Conservation (phyloP, 1,284 basidiomycete species). For the Athelia psychrophila region DNA sequence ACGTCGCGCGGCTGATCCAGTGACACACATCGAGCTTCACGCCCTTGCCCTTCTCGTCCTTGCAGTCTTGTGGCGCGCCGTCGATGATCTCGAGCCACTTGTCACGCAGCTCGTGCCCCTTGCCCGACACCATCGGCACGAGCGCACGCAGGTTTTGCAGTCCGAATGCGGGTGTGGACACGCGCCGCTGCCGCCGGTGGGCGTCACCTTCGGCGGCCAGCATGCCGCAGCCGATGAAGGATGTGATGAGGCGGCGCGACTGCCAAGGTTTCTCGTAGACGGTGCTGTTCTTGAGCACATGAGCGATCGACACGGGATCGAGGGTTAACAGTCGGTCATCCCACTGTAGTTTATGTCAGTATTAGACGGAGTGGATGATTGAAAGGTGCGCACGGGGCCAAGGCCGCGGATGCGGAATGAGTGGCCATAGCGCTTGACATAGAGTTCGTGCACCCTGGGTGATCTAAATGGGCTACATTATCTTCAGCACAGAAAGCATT, state of each 20-base stretch:
- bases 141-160: slow-evolving; percentile 68
- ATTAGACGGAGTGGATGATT: slow-evolving; percentile 1
- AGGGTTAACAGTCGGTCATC: slow-evolving; percentile 74
- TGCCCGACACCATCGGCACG: slow-evolving; percentile 66
- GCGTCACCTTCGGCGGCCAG: slow-evolving; percentile 71
- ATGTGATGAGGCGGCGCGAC: slow-evolving; percentile 67
- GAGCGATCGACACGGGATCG: slow-evolving; percentile 66
- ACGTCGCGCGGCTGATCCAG: slow-evolving; percentile 75
- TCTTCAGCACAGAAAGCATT: slow-evolving; percentile 1
- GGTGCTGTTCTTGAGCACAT: slow-evolving; percentile 66
- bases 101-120: slow-evolving; percentile 60
- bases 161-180: slow-evolving; percentile 76
- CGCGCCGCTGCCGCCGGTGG: slow-evolving; percentile 73
- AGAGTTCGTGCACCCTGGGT: slow-evolving; percentile 47
- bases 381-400: slow-evolving; percentile 49
- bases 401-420: slow-evolving; percentile 62
- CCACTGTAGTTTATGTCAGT: slow-evolving; percentile 45
- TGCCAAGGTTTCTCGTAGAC: slow-evolving; percentile 81
- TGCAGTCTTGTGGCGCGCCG: slow-evolving; percentile 4
- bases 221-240: slow-evolving; percentile 75
- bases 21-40: slow-evolving; percentile 60
- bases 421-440: slow-evolving; percentile 52
- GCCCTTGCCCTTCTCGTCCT: slow-evolving; percentile 18
- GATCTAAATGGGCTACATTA: slow-evolving; percentile 51
- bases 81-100: slow-evolving; percentile 51